Conservation (phyloP, 352 stramenopile species). For the Pythium sukuiense region DNA sequence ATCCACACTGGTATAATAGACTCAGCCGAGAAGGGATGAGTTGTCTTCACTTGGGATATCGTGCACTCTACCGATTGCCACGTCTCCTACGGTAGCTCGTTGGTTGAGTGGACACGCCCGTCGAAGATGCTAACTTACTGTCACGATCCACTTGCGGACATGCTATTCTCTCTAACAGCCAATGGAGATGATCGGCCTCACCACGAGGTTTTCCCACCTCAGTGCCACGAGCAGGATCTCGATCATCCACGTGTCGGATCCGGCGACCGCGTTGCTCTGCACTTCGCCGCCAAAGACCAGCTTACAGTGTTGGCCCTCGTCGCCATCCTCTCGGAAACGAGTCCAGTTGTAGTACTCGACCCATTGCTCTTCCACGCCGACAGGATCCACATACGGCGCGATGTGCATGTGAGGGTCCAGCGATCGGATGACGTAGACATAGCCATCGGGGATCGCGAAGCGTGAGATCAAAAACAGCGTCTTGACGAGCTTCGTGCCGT, state of each 20-base stretch:
- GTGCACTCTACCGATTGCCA: no score
- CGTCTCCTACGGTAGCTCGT: no score
- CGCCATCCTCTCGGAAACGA: constrained; percentile 17
- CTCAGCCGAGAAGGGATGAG: no score
- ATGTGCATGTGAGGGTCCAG: constrained; percentile 12
- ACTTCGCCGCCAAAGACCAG: constrained; percentile 28
- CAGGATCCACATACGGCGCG: constrained; percentile 10
- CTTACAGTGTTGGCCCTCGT: constrained; percentile 16
- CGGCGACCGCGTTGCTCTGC: constrained; percentile 13
- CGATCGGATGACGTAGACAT: constrained; percentile 15
- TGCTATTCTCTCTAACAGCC: no score
- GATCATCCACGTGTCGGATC: constrained; percentile 22
- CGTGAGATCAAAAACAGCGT: constrained; percentile 24
- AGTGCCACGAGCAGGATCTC: constrained; percentile 27
- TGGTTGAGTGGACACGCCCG: no score
- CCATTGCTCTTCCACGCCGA: constrained; percentile 21
- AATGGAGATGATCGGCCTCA: constrained; percentile 21
- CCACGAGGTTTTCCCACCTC: constrained; percentile 19
- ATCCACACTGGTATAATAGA: no score
- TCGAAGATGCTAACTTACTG: no score
- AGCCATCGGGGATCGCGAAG: constrained; percentile 18
- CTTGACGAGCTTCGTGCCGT: constrained; percentile 20
- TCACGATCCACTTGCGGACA: no score
- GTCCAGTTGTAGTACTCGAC: constrained; percentile 26
- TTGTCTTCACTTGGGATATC: no score